Conservation (phyloP, 164 flowering plant species). For the Magnolia changhungtana region DNA sequence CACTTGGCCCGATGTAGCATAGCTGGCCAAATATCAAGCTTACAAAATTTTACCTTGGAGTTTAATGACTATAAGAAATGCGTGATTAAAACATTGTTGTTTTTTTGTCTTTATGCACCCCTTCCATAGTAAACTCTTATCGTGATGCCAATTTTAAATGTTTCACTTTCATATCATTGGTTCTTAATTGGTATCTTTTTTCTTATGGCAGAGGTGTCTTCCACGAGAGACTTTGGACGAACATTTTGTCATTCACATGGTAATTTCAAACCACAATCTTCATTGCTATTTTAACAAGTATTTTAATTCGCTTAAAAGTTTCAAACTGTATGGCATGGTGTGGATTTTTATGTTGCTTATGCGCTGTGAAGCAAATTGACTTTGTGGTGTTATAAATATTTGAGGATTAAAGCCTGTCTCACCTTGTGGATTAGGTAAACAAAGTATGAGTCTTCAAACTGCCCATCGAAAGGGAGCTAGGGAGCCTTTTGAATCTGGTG, state of each 20-base stretch:
- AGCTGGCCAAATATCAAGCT: not conserved
- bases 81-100: not conserved
- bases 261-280: constrained; percentile 25
- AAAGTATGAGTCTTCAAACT: not conserved
- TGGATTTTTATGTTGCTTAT: not conserved
- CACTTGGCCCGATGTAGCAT: not conserved
- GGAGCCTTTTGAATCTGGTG: not conserved
- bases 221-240: constrained; percentile 75
- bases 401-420: not conserved
- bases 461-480: not conserved
- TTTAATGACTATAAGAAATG: not conserved
- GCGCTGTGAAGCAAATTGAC: not conserved
- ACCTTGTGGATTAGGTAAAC: not conserved
- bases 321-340: not conserved
- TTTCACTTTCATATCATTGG: not conserved
- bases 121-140: not conserved
- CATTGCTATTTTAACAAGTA: not conserved
- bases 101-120: not conserved
- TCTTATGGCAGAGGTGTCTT: constrained; percentile 82
- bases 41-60: not conserved
- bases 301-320: not conserved
- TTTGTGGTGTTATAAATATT: no score
- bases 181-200: not conserved
- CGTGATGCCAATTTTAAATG: not conserved
- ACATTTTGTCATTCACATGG: constrained; percentile 87